Conservation (phyloP, 2,329 filamentous ascomycete species). For the Nakataea oryzae region DNA sequence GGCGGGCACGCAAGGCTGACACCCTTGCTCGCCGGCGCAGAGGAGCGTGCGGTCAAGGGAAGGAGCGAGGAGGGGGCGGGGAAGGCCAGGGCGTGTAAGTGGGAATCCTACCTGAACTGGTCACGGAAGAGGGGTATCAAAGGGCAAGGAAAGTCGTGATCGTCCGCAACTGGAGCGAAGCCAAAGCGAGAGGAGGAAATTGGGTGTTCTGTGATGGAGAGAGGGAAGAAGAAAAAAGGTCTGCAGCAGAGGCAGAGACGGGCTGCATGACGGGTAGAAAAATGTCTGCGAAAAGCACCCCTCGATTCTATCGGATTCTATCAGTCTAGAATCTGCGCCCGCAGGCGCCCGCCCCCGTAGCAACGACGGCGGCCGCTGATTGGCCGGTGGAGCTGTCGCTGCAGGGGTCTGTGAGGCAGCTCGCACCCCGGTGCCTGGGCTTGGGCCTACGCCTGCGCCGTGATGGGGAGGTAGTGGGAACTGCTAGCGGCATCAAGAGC, state of each 20-base stretch:
- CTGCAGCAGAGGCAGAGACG: background rate
- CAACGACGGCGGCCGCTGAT: constrained; percentile 7
- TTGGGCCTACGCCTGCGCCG: too few species aligned
- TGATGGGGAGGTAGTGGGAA: background rate
- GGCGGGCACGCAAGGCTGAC: constrained; percentile 3
- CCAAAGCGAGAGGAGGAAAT: background rate
- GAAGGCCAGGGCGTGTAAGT: background rate
- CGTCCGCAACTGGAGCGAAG: background rate
- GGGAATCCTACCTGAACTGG: constrained; percentile 1
- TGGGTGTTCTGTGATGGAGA: background rate
- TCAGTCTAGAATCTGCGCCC: constrained; percentile 13
- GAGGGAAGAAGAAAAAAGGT: background rate
- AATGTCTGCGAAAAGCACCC: constrained; percentile 8
- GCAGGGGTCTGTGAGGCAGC: constrained; percentile 8
- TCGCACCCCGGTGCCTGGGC: constrained; percentile 1
- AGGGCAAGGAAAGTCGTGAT: background rate
- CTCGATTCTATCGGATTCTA: constrained; percentile 23
- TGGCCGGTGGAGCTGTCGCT: constrained; percentile 6
- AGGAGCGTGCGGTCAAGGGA: constrained; percentile 1
- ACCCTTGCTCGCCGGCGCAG: background rate
- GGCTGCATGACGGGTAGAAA: constrained; percentile 17
- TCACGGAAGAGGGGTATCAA: background rate
- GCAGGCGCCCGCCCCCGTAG: background rate
- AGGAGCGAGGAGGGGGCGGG: background rate
- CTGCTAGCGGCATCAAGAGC: background rate